Conservation (phyloP, 148 eudicot genomes). For the Nepenthes gracilis region DNA sequence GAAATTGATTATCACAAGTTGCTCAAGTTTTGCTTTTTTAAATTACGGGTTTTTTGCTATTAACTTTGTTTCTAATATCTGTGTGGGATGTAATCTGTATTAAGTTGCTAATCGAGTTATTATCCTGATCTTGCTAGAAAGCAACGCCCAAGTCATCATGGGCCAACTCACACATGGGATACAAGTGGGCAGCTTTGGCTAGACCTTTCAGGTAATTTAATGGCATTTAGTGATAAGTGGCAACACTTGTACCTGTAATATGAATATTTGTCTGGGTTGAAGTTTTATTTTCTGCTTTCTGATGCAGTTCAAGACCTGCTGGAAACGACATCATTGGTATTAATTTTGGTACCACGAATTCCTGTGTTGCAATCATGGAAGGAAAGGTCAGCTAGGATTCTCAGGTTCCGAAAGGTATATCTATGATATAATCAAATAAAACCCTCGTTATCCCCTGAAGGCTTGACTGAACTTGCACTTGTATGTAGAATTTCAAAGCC, state of each 20-base stretch:
- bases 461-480: neutral
- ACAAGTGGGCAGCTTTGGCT: slow-evolving; percentile 48
- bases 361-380: slow-evolving; percentile 93
- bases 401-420: too few species aligned
- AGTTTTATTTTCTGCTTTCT: neutral
- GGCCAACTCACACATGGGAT: slow-evolving; percentile 33
- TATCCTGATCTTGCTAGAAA: slow-evolving; percentile 16
- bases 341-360: slow-evolving; percentile 92
- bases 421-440: too few species aligned
- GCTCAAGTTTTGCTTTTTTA: too few species aligned
- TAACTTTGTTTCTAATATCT: too few species aligned
- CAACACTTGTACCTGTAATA: neutral
- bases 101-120: neutral
- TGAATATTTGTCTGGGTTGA: neutral
- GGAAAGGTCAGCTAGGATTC: slow-evolving; percentile 55
- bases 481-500: slow-evolving; percentile 57
- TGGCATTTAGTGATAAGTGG: neutral
- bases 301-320: slow-evolving; percentile 53
- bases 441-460: neutral
- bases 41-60: too few species aligned
- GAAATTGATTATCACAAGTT: too few species aligned
- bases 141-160: slow-evolving; percentile 40
- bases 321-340: slow-evolving; percentile 91
- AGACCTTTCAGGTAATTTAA: slow-evolving; percentile 68
- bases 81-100: too few species aligned